Percentiles rank a stretch among this genome's conserved stretches.
phyloP scores from a whole-genome alignment of 768 basidiomycete species.

The Zangia roseola region DNA sequence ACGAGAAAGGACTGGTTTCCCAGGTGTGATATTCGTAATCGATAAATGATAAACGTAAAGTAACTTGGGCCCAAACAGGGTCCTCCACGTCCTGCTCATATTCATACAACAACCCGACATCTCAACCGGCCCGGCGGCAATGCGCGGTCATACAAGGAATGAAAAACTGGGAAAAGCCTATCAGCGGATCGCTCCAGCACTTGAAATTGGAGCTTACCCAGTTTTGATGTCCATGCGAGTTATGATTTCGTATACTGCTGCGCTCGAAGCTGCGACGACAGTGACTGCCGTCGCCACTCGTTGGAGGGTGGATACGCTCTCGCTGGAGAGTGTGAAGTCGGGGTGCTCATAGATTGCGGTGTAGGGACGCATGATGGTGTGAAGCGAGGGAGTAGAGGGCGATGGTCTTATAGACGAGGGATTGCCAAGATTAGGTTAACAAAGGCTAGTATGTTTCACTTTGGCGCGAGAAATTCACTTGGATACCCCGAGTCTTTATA shows the following conservation, averaged over 20 bases:
- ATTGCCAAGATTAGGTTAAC: too few relatives aligned
- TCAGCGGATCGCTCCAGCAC: neutral
- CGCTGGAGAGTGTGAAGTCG: slow-evolving; percentile 29
- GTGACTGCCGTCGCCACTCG: slow-evolving; percentile 28
- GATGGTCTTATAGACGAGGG: too few relatives aligned
- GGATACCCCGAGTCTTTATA: too few relatives aligned
- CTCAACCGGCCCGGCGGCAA: too few relatives aligned
- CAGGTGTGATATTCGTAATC: neutral
- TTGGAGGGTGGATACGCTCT: slow-evolving; percentile 22
- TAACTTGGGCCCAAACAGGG: too few relatives aligned
- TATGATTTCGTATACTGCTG: slow-evolving; percentile 32
- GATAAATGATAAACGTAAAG: slow-evolving; percentile 8
- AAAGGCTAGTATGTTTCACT: too few relatives aligned
- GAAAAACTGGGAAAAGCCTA: slow-evolving; percentile 6
- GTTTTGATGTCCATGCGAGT: slow-evolving; percentile 10
- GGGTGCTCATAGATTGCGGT: slow-evolving; percentile 35
- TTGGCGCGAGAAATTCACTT: too few relatives aligned
- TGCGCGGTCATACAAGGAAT: slow-evolving; percentile 8
- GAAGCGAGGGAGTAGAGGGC: neutral
- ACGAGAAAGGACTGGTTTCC: too few relatives aligned
- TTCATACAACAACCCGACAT: slow-evolving; percentile 19
- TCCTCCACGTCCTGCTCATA: neutral
- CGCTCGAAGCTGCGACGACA: slow-evolving; percentile 32
- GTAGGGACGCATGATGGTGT: slow-evolving; percentile 30
- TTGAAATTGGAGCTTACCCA: slow-evolving; percentile 13